phyloP scores from a whole-genome alignment of 768 basidiomycete genomes.

The Boletus eberwhitei region DNA sequence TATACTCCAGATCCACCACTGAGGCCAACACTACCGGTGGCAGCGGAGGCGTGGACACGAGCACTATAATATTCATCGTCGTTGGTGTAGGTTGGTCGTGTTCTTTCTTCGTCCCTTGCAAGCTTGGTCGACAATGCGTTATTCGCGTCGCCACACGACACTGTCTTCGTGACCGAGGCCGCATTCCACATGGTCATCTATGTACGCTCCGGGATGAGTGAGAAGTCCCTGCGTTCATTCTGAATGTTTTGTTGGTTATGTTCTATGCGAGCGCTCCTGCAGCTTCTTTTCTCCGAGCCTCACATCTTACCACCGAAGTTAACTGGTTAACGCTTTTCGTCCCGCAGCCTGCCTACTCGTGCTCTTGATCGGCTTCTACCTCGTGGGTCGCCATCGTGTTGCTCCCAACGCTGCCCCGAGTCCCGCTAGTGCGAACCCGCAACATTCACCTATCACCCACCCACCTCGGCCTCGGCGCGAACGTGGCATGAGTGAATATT shows the following conservation, averaged over 20 bases:
- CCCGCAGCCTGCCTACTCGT: conserved; percentile 21
- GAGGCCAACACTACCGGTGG: not conserved
- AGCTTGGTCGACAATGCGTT: conserved; percentile 1
- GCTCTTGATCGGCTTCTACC: conserved; percentile 27
- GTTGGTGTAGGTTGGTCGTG: conserved; percentile 25
- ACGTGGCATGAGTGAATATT: conserved; percentile 4
- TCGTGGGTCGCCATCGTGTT: conserved; percentile 19
- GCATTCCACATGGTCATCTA: not conserved
- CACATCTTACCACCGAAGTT: not conserved
- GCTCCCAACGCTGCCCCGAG: conserved; percentile 1
- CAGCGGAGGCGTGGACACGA: conserved; percentile 3
- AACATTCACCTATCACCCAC: conserved; percentile 1
- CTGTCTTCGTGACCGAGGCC: not conserved
- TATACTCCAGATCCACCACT: conserved; percentile 11
- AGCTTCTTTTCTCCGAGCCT: not conserved
- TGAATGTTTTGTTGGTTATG: not conserved
- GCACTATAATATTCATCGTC: conserved; percentile 23
- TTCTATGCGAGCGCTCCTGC: not conserved
- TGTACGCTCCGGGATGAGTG: not conserved
- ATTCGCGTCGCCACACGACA: not conserved
- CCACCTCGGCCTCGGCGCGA: not conserved
- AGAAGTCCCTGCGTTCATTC: not conserved
- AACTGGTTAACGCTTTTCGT: conserved; percentile 12
- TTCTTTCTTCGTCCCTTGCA: conserved; percentile 1
- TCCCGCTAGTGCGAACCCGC: not conserved